Evolutionary conservation across 495 filamentous ascomycete genomes (phyloP).

Genomic region (Penicillium longicatenatum): DNA sequence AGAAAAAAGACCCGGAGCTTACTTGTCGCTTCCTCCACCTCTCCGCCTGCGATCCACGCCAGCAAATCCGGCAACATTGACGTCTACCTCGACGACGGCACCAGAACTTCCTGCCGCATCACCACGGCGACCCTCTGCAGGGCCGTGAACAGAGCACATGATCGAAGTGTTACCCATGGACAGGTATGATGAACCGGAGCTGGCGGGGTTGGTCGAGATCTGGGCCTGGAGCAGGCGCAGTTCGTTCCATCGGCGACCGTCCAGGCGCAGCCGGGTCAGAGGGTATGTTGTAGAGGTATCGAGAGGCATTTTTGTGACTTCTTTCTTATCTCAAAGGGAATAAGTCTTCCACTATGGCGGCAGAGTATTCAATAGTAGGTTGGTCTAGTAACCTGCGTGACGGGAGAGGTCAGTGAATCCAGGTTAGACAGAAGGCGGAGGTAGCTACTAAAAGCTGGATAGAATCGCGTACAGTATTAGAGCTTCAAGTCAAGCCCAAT

Average conservation of each 20-base stretch:
- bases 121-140: conserved; percentile 63
- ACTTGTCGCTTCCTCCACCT: conserved; percentile 74
- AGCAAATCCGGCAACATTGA: conserved; percentile 85
- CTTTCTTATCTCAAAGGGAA: not conserved
- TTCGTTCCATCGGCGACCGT: conserved; percentile 98
- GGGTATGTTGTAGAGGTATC: conserved; percentile 82
- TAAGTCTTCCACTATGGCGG: not conserved
- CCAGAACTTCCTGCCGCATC: conserved; percentile 49
- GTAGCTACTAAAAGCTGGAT: not conserved
- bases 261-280: conserved; percentile 83
- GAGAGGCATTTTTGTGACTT: conserved; percentile 70
- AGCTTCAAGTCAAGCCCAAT: conserved; percentile 3
- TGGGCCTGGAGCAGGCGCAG: conserved; percentile 85
- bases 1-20: conserved; percentile 22
- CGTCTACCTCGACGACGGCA: conserved; percentile 75
- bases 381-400: not conserved
- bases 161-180: conserved; percentile 97
- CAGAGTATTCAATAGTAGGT: not conserved
- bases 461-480: not conserved
- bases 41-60: conserved; percentile 80
- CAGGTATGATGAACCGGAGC: conserved; percentile 87
- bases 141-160: conserved; percentile 87
- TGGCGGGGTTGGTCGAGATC: conserved; percentile 86
- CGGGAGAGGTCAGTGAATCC: not conserved
- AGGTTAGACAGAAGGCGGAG: not conserved